Evolutionary conservation across 768 basidiomycete genomes (phyloP).

Genomic region (Rhodotorula sphaerocarpa): DNA sequence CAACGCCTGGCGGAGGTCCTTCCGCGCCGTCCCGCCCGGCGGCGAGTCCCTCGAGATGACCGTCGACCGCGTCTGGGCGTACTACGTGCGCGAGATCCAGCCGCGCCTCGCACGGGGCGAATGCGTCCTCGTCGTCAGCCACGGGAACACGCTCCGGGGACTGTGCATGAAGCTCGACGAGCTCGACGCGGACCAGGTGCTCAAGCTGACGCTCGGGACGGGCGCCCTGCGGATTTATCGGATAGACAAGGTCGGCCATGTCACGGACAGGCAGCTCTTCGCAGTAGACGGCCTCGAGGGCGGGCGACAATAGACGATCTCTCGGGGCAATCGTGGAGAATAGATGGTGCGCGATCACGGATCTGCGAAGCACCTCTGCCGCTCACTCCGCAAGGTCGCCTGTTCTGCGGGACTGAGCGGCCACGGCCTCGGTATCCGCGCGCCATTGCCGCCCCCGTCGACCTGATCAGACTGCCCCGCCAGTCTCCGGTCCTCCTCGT

Average conservation of each 20-base stretch:
- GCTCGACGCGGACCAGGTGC: conserved; percentile 4
- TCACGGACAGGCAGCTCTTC: background rate
- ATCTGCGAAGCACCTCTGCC: conserved; percentile 26
- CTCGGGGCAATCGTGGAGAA: background rate
- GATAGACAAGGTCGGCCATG: conserved; percentile 3
- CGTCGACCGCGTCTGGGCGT: background rate
- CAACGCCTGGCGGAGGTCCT: conserved; percentile 12
- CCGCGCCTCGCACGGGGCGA: background rate
- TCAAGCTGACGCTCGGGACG: conserved; percentile 6
- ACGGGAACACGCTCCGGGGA: conserved; percentile 17
- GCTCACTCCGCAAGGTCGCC: conserved; percentile 48
- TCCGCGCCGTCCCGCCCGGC: conserved; percentile 6
- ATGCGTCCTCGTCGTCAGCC: conserved; percentile 4
- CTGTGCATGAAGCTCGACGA: conserved; percentile 17
- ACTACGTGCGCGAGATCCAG: conserved; percentile 4
- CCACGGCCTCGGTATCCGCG: conserved; percentile 40
- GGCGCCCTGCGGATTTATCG: conserved; percentile 9
- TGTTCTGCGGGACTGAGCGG: conserved; percentile 51
- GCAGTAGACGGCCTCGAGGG: conserved; percentile 12
- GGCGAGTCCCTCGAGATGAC: conserved; percentile 14
- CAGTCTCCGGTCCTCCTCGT: conserved; percentile 58
- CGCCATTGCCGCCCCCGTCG: conserved; percentile 57
- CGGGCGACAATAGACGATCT: background rate
- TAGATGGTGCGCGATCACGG: background rate
- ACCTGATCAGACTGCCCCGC: conserved; percentile 56